Conservation (phyloP, 768 basidiomycete species). For the Holtermanniella nyarrowii region DNA sequence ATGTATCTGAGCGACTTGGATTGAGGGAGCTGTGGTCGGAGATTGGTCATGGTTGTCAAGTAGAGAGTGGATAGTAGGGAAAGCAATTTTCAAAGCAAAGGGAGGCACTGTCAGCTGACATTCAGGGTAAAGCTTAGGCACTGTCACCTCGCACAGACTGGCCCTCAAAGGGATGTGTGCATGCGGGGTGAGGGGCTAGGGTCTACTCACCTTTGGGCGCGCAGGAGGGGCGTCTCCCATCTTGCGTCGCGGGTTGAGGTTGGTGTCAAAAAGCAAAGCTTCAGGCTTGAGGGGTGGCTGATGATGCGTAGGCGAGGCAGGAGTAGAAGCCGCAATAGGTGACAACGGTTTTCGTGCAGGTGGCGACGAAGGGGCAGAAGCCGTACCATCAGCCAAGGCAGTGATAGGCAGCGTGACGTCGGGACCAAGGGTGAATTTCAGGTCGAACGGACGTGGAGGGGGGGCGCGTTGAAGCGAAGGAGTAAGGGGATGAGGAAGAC, state of each 20-base stretch:
- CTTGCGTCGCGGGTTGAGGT: too few species aligned
- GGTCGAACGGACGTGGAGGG: background rate
- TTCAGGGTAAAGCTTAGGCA: too few species aligned
- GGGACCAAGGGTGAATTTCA: background rate
- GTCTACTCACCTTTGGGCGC: background rate
- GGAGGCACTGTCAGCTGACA: background rate
- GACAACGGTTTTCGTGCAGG: background rate
- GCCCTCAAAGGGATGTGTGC: background rate
- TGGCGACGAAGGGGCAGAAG: background rate
- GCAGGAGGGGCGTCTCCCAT: background rate
- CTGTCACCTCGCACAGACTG: background rate
- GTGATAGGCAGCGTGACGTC: background rate
- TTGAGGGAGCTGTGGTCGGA: slow-evolving; percentile 24
- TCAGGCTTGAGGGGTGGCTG: too few species aligned
- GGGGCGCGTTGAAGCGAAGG: background rate
- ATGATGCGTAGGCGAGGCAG: background rate
- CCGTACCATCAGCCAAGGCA: background rate
- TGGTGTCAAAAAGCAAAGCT: too few species aligned
- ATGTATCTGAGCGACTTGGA: slow-evolving; percentile 40
- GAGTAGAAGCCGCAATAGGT: background rate
- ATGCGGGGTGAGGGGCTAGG: background rate
- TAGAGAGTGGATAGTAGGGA: too few species aligned
- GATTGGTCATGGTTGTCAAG: too few species aligned
- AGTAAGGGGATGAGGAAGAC: background rate
- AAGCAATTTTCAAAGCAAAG: too few species aligned